phyloP scores from a whole-genome alignment of 2,329 filamentous ascomycete genomes.

The Calonectria crousiana region DNA sequence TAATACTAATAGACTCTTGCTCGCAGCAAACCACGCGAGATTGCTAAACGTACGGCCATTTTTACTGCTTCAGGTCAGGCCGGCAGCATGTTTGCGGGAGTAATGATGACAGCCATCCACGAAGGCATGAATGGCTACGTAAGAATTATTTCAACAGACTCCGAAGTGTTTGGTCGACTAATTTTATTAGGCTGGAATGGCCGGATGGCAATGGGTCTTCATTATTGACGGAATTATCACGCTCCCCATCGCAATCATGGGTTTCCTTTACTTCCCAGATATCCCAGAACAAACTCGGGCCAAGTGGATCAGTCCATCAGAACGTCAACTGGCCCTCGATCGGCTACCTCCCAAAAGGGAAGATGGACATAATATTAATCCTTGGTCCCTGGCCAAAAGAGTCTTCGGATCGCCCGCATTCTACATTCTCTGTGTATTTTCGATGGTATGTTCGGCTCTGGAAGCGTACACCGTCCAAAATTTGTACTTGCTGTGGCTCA shows the following conservation, averaged over 20 bases:
- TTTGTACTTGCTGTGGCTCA: constrained; percentile 43
- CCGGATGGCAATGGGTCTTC: constrained; percentile 63
- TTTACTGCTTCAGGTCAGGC: constrained; percentile 69
- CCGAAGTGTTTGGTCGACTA: too few relatives aligned
- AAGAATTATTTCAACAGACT: too few relatives aligned
- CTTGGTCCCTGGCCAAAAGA: constrained; percentile 44
- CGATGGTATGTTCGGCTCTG: constrained; percentile 37
- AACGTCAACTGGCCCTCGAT: constrained; percentile 46
- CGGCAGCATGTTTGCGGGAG: constrained; percentile 69
- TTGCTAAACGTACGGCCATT: constrained; percentile 70
- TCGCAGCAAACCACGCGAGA: constrained; percentile 58
- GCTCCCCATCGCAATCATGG: constrained; percentile 34
- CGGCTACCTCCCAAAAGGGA: constrained; percentile 47
- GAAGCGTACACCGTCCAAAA: constrained; percentile 41
- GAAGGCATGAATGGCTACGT: constrained; percentile 49
- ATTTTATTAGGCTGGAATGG: constrained; percentile 40
- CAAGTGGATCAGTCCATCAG: constrained; percentile 5
- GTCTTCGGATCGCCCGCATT: constrained; percentile 28
- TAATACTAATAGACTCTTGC: too few relatives aligned
- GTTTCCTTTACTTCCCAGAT: constrained; percentile 41
- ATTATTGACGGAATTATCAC: constrained; percentile 40
- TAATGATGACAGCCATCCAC: constrained; percentile 63
- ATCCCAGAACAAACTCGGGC: constrained; percentile 31
- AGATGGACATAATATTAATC: constrained; percentile 50
- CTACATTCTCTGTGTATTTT: constrained; percentile 55